These are phyloP conservation scores for Fraxinus angustifolia DNA, from an alignment of 305 asterid species.

Conservation along the genomic window DNA sequence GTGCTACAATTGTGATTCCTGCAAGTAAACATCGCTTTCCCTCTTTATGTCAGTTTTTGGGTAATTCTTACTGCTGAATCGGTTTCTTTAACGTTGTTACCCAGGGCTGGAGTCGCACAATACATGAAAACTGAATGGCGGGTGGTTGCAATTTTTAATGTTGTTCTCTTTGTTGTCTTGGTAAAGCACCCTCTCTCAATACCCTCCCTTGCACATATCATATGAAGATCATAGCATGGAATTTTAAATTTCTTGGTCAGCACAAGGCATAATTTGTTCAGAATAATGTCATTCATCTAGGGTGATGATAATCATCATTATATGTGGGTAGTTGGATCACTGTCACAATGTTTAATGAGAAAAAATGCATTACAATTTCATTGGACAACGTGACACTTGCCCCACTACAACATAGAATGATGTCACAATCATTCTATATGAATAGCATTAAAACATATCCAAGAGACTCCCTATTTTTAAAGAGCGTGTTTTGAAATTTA, in stretches of 20 bases:
- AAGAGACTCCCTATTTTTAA: no score
- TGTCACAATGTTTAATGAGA: not conserved
- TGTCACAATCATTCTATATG: not conserved
- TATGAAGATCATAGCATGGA: not conserved
- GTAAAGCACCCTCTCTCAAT: constrained; percentile 33
- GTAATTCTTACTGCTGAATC: constrained; percentile 4
- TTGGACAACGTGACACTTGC: not conserved
- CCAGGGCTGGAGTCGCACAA: constrained; percentile 94
- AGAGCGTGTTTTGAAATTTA: no score
- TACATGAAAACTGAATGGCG: constrained; percentile 97
- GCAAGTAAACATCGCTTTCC: constrained; percentile 55
- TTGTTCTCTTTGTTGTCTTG: constrained; percentile 68
- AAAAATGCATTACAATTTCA: not conserved
- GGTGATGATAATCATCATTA: not conserved
- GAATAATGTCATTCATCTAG: not conserved
- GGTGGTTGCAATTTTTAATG: constrained; percentile 85
- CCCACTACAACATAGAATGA: not conserved
- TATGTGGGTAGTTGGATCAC: not conserved
- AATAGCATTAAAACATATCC: not conserved
- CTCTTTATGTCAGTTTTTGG: not conserved
- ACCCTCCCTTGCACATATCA: not conserved
- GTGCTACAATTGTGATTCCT: constrained; percentile 88
- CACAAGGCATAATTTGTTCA: not conserved
- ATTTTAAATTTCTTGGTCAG: not conserved
- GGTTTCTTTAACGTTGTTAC: not conserved